phyloP scores from a whole-genome alignment of 2,329 filamentous ascomycete genomes.

The Arthroderma uncinatum region DNA sequence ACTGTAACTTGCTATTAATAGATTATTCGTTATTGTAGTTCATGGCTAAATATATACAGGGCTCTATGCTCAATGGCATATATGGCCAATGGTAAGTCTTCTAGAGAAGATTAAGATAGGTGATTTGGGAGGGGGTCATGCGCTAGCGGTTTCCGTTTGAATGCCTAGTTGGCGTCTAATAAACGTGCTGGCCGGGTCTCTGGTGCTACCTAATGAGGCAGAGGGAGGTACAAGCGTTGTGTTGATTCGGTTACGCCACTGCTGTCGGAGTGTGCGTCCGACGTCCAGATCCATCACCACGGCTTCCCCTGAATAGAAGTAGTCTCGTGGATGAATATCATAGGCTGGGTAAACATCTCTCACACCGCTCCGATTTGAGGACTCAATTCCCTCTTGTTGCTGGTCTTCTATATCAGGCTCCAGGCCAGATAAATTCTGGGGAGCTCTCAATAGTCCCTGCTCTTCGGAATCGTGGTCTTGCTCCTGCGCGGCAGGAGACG shows the following conservation, averaged over 20 bases:
- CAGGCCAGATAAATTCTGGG: conserved; percentile 15
- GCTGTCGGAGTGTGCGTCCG: conserved; percentile 27
- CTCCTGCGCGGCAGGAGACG: conserved; percentile 13
- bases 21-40: background rate
- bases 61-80: background rate
- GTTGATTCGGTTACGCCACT: conserved; percentile 27
- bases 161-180: background rate
- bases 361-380: conserved; percentile 16
- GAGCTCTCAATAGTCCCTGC: conserved; percentile 40
- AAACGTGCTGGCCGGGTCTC: conserved; percentile 22
- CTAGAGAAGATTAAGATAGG: background rate
- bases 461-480: conserved; percentile 53
- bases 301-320: conserved; percentile 28
- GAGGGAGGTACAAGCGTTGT: conserved; percentile 16
- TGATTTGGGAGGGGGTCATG: background rate
- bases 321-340: conserved; percentile 27
- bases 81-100: background rate
- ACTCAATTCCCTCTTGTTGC: background rate
- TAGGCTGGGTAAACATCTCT: conserved; percentile 2
- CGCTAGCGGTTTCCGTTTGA: background rate
- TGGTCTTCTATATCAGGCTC: background rate
- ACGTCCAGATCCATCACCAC: conserved; percentile 31
- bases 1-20: background rate
- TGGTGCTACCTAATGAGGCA: conserved; percentile 20
- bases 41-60: background rate